phyloP scores from a whole-genome alignment of 306 rosid genomes.

The Castanea crenata region DNA sequence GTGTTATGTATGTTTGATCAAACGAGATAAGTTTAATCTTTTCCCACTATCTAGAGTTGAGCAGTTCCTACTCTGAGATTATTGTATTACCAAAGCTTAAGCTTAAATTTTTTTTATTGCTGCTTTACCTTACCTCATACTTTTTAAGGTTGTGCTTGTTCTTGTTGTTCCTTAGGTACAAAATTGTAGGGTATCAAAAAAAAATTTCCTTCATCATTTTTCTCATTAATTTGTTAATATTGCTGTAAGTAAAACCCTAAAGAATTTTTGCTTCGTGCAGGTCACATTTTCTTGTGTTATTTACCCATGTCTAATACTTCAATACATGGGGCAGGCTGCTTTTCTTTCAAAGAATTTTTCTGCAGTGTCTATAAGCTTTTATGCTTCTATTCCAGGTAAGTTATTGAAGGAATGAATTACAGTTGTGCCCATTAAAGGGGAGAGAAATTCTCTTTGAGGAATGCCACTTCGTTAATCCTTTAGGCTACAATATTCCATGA shows the following conservation, averaged over 20 bases:
- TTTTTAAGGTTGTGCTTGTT: background rate
- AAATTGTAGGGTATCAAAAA: background rate
- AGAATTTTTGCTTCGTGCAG: constrained; percentile 42
- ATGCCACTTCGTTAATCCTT: constrained; percentile 12
- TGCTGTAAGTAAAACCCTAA: constrained; percentile 4
- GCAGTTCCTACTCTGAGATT: constrained; percentile 16
- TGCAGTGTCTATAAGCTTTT: constrained; percentile 65
- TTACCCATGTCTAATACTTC: constrained; percentile 78
- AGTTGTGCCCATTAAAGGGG: constrained; percentile 9
- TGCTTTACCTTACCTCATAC: background rate
- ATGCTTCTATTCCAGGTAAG: constrained; percentile 88
- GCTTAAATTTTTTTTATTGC: constrained; percentile 2
- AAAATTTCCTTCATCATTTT: constrained; percentile 4
- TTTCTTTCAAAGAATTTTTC: constrained; percentile 77
- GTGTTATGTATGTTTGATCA: background rate
- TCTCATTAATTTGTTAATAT: constrained; percentile 15
- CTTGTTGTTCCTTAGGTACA: background rate
- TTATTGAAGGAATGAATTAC: constrained; percentile 18
- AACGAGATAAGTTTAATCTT: background rate
- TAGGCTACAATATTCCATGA: background rate
- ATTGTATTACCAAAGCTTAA: background rate
- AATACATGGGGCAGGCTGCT: constrained; percentile 95
- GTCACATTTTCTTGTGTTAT: constrained; percentile 60
- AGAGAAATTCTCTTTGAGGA: background rate
- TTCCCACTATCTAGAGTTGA: background rate